phyloP scores from a whole-genome alignment of 2,329 filamentous ascomycete species.

The Neofusicoccum sp. region DNA sequence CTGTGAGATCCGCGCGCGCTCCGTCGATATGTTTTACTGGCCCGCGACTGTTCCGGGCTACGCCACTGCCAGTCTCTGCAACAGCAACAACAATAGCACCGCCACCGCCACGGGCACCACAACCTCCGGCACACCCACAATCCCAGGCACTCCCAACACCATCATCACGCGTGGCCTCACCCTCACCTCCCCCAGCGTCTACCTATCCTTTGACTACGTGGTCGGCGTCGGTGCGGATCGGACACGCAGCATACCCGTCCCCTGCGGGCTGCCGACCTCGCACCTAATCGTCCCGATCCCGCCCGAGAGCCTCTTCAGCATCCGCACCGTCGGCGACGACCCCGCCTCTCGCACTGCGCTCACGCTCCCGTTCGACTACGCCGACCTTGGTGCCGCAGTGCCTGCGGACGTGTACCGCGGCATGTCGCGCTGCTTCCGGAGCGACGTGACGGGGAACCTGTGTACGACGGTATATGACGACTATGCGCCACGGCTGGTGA shows the following conservation, averaged over 20 bases:
- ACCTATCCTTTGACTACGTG: conserved; percentile 1
- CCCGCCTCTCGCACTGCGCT: neutral
- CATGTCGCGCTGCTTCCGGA: neutral
- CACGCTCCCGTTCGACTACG: neutral
- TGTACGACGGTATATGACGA: neutral
- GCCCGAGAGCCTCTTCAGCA: neutral
- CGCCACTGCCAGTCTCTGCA: neutral
- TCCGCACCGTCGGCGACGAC: neutral
- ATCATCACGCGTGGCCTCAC: neutral
- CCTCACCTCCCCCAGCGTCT: neutral
- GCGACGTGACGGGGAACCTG: neutral
- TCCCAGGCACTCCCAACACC: neutral
- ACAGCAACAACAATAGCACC: neutral
- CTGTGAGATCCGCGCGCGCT: neutral
- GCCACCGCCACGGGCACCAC: neutral
- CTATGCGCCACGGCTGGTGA: neutral
- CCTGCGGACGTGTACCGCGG: neutral
- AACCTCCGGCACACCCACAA: neutral
- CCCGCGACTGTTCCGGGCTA: neutral
- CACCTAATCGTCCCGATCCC: neutral
- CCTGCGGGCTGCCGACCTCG: neutral
- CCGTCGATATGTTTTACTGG: conserved; percentile 5
- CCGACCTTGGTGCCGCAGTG: neutral
- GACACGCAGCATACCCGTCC: too few species aligned
- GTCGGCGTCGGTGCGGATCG: neutral